Evolutionary conservation across 495 filamentous ascomycete genomes (phyloP).

Genomic region (Xylaria castorea): DNA sequence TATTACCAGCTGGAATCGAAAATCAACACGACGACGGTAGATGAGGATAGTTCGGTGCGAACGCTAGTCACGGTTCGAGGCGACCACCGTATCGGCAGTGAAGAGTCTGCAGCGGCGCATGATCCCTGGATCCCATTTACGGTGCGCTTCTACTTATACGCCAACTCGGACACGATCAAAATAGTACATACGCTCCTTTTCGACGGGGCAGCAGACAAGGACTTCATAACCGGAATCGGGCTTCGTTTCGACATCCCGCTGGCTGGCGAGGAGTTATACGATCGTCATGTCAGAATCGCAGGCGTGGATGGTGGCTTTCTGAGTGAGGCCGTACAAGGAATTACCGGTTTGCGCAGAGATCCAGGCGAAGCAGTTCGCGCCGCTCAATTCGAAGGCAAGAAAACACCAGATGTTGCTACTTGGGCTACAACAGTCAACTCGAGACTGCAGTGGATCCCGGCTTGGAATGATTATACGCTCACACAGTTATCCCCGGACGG

Average conservation of each 20-base stretch:
- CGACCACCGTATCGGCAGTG: slow-evolving; percentile 32
- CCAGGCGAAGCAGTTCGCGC: slow-evolving; percentile 42
- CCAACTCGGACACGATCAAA: slow-evolving; percentile 47
- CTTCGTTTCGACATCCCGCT: slow-evolving; percentile 51
- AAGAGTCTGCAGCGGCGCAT: slow-evolving; percentile 25
- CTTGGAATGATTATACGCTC: slow-evolving; percentile 57
- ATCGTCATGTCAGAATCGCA: slow-evolving; percentile 50
- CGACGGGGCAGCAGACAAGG: slow-evolving; percentile 43
- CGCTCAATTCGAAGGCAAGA: slow-evolving; percentile 46
- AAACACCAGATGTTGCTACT: slow-evolving; percentile 38
- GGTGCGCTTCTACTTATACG: slow-evolving; percentile 53
- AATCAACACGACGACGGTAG: slow-evolving; percentile 38
- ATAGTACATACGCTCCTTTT: slow-evolving; percentile 50
- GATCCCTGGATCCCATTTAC: slow-evolving; percentile 49
- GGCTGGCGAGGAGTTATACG: slow-evolving; percentile 44
- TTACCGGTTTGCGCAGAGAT: slow-evolving; percentile 51
- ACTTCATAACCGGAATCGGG: slow-evolving; percentile 49
- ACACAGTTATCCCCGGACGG: slow-evolving; percentile 57
- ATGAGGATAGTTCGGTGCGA: slow-evolving; percentile 38
- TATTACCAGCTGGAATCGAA: slow-evolving; percentile 36
- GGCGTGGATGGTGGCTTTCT: slow-evolving; percentile 48
- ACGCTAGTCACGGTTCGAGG: slow-evolving; percentile 49
- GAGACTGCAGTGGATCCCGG: slow-evolving; percentile 52
- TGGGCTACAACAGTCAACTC: slow-evolving; percentile 48
- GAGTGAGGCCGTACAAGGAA: slow-evolving; percentile 50